Base-by-base conservation (phyloP, 169 alveolate genomes). In the Plasmodium falciparum region DNA sequence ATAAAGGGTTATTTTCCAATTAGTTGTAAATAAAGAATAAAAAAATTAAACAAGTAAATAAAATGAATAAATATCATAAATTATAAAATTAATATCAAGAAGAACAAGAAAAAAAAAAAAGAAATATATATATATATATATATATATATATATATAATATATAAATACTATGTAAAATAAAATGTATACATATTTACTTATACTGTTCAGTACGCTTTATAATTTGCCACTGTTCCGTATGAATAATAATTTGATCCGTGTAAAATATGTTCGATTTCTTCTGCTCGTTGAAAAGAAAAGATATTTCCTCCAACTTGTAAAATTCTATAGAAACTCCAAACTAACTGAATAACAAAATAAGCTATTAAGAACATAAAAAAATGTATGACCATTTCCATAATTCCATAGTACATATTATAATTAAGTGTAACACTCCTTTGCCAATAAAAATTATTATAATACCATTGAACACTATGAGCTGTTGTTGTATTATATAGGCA, bases 391-490 rank as follows among this genome's bases (percentile, higher is more conserved):
- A 80, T 80, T 69, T 80, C 90, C 24, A 80, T 47, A 17, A 80
- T 66, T 5, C 90, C 90, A 69, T 80, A 80, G 45, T 67, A 80
- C 61, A 80, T 66, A 59, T 67, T 71, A 43, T 80, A 80, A 69
- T 80, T 80, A 43, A 52, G 70, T 12, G 67, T 20, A 5, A 80
- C 70, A 56, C 70, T 80, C 39, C 90, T 39, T 33, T 80, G 90
- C 90, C 90, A 80, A 67, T 80, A 33, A 61, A 80, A 80, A 43
- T 80, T 80, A n/a, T 80, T 80, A 20, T 54, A 80, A 56, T 80
- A 80, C 90, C 90, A 80, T 52, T 80, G 90, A 17, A 80, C 83
- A 47, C 90, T 80, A 62, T 80, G 90, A n/a, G 83, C 13, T 17
- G 90, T 80, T 20, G 72, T 52, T 15, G 83, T 80, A 47, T 80